Evolutionary conservation across 1,139 yeast species (phyloP).

Genomic region (Candida buenavistaensis): DNA sequence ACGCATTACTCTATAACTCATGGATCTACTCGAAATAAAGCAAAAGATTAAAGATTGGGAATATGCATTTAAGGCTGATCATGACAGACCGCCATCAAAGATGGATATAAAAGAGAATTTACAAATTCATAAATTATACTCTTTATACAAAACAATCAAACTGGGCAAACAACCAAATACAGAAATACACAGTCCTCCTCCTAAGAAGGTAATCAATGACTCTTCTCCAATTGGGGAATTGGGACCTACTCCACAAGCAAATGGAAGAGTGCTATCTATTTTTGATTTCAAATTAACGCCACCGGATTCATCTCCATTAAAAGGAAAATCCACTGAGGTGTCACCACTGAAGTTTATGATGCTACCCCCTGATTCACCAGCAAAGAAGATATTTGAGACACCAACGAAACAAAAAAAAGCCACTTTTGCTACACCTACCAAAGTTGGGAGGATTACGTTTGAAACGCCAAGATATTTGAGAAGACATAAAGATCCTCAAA

Average conservation of each 20-base stretch:
- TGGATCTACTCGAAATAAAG: slow-evolving; percentile 24
- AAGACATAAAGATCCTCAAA: slow-evolving; percentile 11
- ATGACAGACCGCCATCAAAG: slow-evolving; percentile 53
- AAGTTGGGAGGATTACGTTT: slow-evolving; percentile 3
- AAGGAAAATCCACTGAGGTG: slow-evolving; percentile 11
- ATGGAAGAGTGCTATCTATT: slow-evolving; percentile 66
- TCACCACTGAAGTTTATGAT: slow-evolving; percentile 3
- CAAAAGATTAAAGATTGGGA: slow-evolving; percentile 67
- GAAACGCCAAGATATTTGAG: slow-evolving; percentile 35
- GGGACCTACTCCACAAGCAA: slow-evolving; percentile 78
- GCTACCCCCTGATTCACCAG: slow-evolving; percentile 10
- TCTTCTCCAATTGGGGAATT: slow-evolving; percentile 31
- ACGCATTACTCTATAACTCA: too few relatives aligned
- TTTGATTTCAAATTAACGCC: slow-evolving; percentile 56
- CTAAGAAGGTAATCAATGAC: too few relatives aligned
- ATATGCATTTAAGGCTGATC: slow-evolving; percentile 37
- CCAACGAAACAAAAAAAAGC: slow-evolving; percentile 11
- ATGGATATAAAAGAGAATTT: slow-evolving; percentile 52
- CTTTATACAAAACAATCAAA: slow-evolving; percentile 11
- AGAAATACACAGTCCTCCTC: too few relatives aligned
- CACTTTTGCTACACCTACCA: slow-evolving; percentile 10
- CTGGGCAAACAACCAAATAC: slow-evolving; percentile 11
- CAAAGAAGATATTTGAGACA: slow-evolving; percentile 8
- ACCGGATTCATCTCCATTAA: slow-evolving; percentile 47
- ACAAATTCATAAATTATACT: slow-evolving; percentile 43